Evolutionary conservation across 257 asterid species (phyloP).

Genomic region (Forsythia suspensa): DNA sequence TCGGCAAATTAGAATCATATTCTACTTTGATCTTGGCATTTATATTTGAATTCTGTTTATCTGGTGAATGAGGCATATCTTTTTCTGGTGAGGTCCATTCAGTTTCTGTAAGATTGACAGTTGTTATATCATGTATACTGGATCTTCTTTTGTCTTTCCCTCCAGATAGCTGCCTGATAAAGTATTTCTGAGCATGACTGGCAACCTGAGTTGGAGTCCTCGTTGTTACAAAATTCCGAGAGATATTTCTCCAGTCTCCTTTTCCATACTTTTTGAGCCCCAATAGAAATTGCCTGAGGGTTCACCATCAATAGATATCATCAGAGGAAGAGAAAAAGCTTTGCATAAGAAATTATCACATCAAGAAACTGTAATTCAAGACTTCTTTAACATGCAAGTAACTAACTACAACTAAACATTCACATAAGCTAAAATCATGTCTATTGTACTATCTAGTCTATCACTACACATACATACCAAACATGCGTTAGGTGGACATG

Average conservation of each 20-base stretch:
- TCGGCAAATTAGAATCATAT: conserved; percentile 32
- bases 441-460: neutral
- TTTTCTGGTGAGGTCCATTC: conserved; percentile 41
- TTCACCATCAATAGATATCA: conserved; percentile 16
- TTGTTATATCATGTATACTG: conserved; percentile 90
- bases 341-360: neutral
- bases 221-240: conserved; percentile 76
- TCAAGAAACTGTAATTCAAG: neutral
- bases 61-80: conserved; percentile 11
- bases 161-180: conserved; percentile 81
- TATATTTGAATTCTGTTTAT: conserved; percentile 23
- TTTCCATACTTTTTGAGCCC: conserved; percentile 91
- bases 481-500: neutral
- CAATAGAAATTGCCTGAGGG: conserved; percentile 69
- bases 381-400: no score
- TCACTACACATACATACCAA: neutral
- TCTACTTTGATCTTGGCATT: conserved; percentile 30
- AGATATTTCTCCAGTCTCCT: conserved; percentile 95
- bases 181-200: conserved; percentile 93
- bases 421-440: neutral
- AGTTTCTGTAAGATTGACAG: conserved; percentile 46
- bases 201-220: conserved; percentile 96
- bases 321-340: neutral
- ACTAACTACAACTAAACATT: neutral
- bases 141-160: conserved; percentile 92